Percentiles rank a stretch among this genome's conserved stretches.
These are phyloP conservation scores for Kalmusia sp. DNA, from an alignment of 2,329 filamentous ascomycete species.

Conservation along the genomic window DNA sequence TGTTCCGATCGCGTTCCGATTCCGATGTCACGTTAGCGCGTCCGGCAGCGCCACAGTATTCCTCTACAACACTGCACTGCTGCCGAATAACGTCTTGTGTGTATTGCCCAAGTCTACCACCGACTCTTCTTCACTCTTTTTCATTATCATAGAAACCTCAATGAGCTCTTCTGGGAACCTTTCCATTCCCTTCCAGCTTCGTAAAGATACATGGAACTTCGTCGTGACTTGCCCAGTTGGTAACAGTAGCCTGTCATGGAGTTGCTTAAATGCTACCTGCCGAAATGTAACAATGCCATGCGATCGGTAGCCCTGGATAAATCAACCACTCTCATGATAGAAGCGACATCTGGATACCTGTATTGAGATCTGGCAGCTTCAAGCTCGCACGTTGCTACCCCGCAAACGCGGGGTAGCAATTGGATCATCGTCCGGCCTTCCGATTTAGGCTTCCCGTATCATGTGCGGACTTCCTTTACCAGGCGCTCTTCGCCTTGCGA, in stretches of 20 bases:
- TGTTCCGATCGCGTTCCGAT: too few relatives aligned
- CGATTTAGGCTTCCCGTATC: conserved; percentile 3
- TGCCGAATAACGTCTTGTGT: too few relatives aligned
- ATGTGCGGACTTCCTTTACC: not conserved
- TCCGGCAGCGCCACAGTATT: too few relatives aligned
- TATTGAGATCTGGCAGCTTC: not conserved
- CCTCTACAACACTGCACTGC: too few relatives aligned
- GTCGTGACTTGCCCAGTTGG: too few relatives aligned
- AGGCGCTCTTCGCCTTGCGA: conserved; percentile 1
- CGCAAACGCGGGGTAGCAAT: conserved; percentile 5
- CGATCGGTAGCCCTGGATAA: too few relatives aligned
- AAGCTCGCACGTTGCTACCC: not conserved
- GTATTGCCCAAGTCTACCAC: too few relatives aligned
- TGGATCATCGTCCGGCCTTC: conserved; percentile 4
- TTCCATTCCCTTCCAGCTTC: not conserved
- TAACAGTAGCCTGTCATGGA: not conserved
- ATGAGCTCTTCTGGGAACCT: not conserved
- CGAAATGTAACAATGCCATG: not conserved
- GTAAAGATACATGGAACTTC: not conserved
- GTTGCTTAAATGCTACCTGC: too few relatives aligned
- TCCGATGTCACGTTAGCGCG: too few relatives aligned
- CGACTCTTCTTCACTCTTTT: too few relatives aligned
- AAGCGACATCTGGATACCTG: not conserved
- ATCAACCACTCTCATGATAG: not conserved
- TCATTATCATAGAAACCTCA: too few relatives aligned